phyloP scores from a whole-genome alignment of 1,284 basidiomycete genomes.

The Microbotryum scabiosae region DNA sequence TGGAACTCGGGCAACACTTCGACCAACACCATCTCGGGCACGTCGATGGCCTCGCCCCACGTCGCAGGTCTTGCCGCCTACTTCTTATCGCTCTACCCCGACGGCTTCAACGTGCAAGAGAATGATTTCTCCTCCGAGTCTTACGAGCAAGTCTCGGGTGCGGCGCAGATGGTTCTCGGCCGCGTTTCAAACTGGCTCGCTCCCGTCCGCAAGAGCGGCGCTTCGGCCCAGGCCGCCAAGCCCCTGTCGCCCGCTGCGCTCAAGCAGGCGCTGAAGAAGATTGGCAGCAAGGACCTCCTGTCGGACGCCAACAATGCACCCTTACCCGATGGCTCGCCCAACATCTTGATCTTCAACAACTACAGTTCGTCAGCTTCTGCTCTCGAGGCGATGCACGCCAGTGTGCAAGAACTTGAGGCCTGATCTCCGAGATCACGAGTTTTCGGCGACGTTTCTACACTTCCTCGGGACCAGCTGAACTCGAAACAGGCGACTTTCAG shows the following conservation, averaged over 20 bases:
- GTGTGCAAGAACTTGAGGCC: too few relatives aligned
- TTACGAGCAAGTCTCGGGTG: background rate
- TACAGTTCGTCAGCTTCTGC: conserved; percentile 46
- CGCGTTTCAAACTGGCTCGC: conserved; percentile 11
- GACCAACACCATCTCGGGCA: conserved; percentile 58
- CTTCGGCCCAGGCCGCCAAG: conserved; percentile 16
- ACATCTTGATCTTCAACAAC: conserved; percentile 74
- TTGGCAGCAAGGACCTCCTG: conserved; percentile 54
- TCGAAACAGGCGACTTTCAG: too few relatives aligned
- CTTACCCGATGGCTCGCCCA: conserved; percentile 53
- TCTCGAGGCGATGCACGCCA: too few relatives aligned
- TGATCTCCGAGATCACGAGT: too few relatives aligned
- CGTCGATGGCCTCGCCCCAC: conserved; percentile 54
- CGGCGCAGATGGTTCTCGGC: conserved; percentile 37
- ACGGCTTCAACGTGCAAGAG: conserved; percentile 12
- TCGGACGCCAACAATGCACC: conserved; percentile 27
- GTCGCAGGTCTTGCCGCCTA: conserved; percentile 68
- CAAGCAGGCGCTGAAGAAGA: conserved; percentile 60
- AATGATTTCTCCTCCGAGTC: conserved; percentile 18
- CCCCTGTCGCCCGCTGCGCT: conserved; percentile 56
- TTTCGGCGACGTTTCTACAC: too few relatives aligned
- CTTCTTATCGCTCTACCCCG: conserved; percentile 55
- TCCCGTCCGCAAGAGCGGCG: conserved; percentile 13
- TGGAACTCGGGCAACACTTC: conserved; percentile 55
- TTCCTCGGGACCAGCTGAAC: too few relatives aligned